Base-by-base conservation (phyloP, 108 stramenopile genomes). In the Mayamaea pseudoterrestris region DNA sequence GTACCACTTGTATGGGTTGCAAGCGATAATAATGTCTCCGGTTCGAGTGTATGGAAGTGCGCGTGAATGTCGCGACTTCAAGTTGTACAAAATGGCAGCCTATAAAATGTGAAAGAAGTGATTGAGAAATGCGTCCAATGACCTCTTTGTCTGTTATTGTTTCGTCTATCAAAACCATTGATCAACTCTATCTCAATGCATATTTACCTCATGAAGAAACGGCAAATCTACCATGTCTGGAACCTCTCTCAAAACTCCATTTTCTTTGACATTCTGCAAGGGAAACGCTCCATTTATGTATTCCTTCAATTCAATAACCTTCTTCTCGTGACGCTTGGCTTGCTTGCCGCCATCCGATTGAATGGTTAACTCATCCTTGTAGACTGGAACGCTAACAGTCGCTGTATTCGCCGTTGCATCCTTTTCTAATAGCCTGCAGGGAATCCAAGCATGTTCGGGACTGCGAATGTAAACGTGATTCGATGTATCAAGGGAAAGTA, bases 1-100 rank as follows among this genome's bases (percentile, higher is more conserved):
- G 44, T 84, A 80, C 88, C 88, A 90, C 44, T 70, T 64, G 66
- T 93, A 96, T n/a, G 95, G 95, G 59, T 96, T 96, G 34, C 94
- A 73, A 5, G 95, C 95, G 35, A 96, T 84, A 37, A 94, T 61
- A 55, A 96, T 91, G 46, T 91, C 91, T 21, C 93, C 93, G 3
- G 89, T 91, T 35, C 90, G 71, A 2, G 95, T 94, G 67, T 96
- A 96, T 3, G 93, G 92, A 30, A 66, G 47, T 17, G 68, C 60
- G 1, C 69, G 46, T 37, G 54, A 36, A 60, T 94, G 90, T 23
- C 93, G 78, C 23, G 62, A 57, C 43, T 80, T 82, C 41, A 88
- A 57, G 54, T 87, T 92, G 57, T 90, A 89, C 26, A 96, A 64
- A 63, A 96, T 94, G 18, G 93, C 74, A 32, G 74, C 74, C 73